A percentile compares a stretch with the other conserved stretches of the same genome.
Evolutionary conservation across 1,139 yeast genomes (phyloP).

Genomic region (Hyphopichia buzzinii): DNA sequence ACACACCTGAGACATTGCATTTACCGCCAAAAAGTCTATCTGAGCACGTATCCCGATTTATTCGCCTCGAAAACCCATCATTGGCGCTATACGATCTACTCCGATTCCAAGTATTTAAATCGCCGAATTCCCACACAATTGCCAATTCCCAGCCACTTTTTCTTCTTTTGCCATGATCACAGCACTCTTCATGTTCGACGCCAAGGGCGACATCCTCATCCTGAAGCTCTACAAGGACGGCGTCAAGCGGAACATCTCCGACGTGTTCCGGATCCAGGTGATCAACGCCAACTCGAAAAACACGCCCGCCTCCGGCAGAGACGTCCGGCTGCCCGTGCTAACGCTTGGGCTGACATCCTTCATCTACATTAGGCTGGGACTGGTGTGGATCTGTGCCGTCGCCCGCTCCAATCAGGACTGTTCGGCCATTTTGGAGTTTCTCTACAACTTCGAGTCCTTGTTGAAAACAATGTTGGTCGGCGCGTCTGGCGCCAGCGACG

Average conservation of each 20-base stretch:
- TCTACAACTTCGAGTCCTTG: constrained; percentile 58
- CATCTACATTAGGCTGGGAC: constrained; percentile 68
- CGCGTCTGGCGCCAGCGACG: constrained; percentile 11
- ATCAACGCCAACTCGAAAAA: constrained; percentile 46
- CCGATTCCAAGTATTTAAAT: too few relatives aligned
- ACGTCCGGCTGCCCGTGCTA: constrained; percentile 73
- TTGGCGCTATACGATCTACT: too few relatives aligned
- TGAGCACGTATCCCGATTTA: too few relatives aligned
- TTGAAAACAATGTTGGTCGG: constrained; percentile 23
- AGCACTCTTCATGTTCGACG: constrained; percentile 73
- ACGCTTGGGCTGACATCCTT: constrained; percentile 94
- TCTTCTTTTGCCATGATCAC: constrained; percentile 58
- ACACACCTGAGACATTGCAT: too few relatives aligned
- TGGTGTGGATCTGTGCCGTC: constrained; percentile 81
- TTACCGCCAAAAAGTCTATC: too few relatives aligned
- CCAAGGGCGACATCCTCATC: constrained; percentile 82
- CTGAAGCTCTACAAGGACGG: constrained; percentile 74
- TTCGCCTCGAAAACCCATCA: too few relatives aligned
- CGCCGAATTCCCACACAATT: too few relatives aligned
- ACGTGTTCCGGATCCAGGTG: constrained; percentile 87
- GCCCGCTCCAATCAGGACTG: constrained; percentile 88
- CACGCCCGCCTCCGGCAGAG: constrained; percentile 15
- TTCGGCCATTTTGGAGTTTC: constrained; percentile 72
- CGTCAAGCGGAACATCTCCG: constrained; percentile 66
- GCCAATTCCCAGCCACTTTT: too few relatives aligned